These are phyloP conservation scores for Fusarium lateritium DNA, from an alignment of 2,329 filamentous ascomycete genomes.

Conservation along the genomic window DNA sequence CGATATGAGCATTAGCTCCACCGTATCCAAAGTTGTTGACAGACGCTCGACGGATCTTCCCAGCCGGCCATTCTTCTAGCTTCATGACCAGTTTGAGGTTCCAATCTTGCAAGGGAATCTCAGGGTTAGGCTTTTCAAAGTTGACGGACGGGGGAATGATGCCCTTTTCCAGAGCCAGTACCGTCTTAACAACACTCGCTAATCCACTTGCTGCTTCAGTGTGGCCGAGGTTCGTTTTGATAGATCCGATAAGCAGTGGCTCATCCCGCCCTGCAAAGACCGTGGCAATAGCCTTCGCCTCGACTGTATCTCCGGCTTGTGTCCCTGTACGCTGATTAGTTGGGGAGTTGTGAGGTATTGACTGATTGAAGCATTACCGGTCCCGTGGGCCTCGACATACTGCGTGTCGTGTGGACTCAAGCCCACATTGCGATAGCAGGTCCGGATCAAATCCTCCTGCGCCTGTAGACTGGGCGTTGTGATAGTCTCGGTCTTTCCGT, in stretches of 20 bases:
- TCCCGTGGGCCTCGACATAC: neutral
- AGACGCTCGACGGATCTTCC: neutral
- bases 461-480: neutral
- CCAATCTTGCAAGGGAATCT: neutral
- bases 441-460: neutral
- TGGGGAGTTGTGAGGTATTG: too few species aligned
- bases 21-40: conserved; percentile 3
- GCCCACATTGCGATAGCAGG: neutral
- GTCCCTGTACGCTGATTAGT: neutral
- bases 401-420: neutral
- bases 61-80: neutral
- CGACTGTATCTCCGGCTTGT: too few species aligned
- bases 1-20: neutral
- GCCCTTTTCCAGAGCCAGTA: neutral
- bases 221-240: neutral
- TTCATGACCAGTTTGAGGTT: neutral
- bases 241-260: neutral
- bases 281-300: too few species aligned
- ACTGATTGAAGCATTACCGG: neutral
- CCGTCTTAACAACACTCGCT: neutral
- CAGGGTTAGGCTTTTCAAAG: neutral
- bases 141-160: neutral
- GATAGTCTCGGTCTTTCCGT: neutral
- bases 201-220: neutral
- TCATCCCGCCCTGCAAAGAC: too few species aligned